A percentile compares a stretch with the other conserved stretches of the same genome.
These are phyloP conservation scores for Corymbia maculata DNA, from an alignment of 345 rosid species.

Conservation along the genomic window DNA sequence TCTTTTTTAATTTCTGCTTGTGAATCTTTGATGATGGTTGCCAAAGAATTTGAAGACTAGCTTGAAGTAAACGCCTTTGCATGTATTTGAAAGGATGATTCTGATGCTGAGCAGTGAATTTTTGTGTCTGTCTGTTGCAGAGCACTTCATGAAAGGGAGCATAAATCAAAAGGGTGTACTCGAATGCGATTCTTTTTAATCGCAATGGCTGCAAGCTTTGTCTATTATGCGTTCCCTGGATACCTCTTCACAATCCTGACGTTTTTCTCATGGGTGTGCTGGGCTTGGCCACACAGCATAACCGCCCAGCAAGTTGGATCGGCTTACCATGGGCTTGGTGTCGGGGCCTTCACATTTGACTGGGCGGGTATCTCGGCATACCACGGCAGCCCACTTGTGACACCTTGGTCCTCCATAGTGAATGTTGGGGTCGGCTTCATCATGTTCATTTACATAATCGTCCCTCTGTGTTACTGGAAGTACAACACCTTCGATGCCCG, in stretches of 20 bases:
- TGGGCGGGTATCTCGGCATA: conserved; percentile 99
- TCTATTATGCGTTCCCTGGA: conserved; percentile 78
- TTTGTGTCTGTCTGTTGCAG: conserved; percentile 22
- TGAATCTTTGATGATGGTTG: neutral
- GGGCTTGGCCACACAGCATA: conserved; percentile 79
- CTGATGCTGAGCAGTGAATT: neutral
- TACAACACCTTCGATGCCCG: conserved; percentile 74
- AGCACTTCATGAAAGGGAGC: conserved; percentile 90
- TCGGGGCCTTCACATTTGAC: conserved; percentile 90
- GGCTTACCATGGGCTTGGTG: conserved; percentile 90
- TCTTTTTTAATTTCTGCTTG: neutral
- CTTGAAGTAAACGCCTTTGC: neutral
- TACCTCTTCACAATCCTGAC: conserved; percentile 83
- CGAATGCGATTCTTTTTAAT: conserved; percentile 80
- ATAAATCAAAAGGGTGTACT: conserved; percentile 40
- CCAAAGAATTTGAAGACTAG: neutral
- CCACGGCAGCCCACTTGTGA: conserved; percentile 92
- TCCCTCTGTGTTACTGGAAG: conserved; percentile 97
- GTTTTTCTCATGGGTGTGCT: conserved; percentile 97
- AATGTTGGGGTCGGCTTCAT: conserved; percentile 87
- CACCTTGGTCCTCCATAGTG: conserved; percentile 88
- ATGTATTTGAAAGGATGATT: neutral
- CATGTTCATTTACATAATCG: conserved; percentile 85
- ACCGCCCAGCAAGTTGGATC: conserved; percentile 98
- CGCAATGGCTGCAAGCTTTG: conserved; percentile 57